A percentile compares a stretch with the other conserved stretches of the same genome.
Evolutionary conservation across 139 green algal genomes (phyloP).

Genomic region (Chlamydomonas sp.): DNA sequence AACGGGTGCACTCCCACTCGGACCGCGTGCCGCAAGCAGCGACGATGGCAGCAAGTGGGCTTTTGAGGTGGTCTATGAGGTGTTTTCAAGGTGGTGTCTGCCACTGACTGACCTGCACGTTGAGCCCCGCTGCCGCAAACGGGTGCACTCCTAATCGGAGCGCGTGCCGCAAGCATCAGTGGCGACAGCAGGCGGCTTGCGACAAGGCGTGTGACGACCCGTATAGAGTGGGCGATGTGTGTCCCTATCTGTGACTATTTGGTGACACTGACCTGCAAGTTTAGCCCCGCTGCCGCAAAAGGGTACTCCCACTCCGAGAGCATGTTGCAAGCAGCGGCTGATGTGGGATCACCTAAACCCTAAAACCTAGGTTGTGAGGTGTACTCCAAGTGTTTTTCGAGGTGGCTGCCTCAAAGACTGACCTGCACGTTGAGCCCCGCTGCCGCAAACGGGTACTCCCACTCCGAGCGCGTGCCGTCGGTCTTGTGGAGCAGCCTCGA

Average conservation of each 20-base stretch:
- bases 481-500: conserved; percentile 57
- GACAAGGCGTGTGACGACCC: too few species aligned
- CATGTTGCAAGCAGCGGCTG: neutral
- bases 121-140: conserved; percentile 81
- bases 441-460: conserved; percentile 86
- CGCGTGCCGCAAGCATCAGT: too few species aligned
- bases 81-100: too few species aligned
- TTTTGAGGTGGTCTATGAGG: neutral
- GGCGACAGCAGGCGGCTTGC: too few species aligned
- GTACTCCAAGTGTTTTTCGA: conserved; percentile 12
- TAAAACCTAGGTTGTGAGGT: too few species aligned
- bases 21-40: conserved; percentile 10
- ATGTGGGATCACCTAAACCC: too few species aligned
- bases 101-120: conserved; percentile 72
- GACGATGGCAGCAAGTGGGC: too few species aligned
- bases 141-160: conserved; percentile 75
- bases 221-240: too few species aligned
- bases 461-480: conserved; percentile 37
- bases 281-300: conserved; percentile 78
- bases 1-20: conserved; percentile 83
- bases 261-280: conserved; percentile 75
- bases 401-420: conserved; percentile 50
- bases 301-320: conserved; percentile 71
- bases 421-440: conserved; percentile 82
- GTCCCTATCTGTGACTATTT: too few species aligned